Conservation (phyloP, 768 basidiomycete genomes). For the Hemileccinum impolitum region DNA sequence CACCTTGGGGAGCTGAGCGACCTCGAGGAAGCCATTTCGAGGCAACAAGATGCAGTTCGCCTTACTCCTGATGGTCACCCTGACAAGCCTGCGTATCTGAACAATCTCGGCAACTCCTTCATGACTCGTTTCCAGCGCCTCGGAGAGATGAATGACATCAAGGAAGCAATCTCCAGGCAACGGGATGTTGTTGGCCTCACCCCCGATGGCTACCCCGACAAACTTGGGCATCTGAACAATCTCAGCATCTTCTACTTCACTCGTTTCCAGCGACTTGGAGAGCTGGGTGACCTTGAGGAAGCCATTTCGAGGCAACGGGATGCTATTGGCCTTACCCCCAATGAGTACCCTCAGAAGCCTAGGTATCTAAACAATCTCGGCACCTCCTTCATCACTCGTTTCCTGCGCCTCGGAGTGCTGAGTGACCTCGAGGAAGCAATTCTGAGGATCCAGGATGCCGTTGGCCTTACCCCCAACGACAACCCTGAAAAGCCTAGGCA, state of each 20-base stretch:
- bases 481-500: too few relatives aligned
- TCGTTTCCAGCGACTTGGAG: too few relatives aligned
- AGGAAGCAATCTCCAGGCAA: not conserved
- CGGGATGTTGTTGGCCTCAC: not conserved
- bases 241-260: too few relatives aligned
- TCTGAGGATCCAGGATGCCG: not conserved
- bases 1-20: not conserved
- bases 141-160: not conserved
- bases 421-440: not conserved
- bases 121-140: not conserved
- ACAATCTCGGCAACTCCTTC: too few relatives aligned
- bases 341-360: not conserved
- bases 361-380: too few relatives aligned
- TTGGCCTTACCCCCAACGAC: too few relatives aligned
- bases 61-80: not conserved
- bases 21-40: not conserved
- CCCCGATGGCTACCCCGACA: too few relatives aligned
- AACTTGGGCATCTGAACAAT: too few relatives aligned
- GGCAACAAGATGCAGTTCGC: not conserved
- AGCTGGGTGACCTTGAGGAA: too few relatives aligned
- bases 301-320: too few relatives aligned
- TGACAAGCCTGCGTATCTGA: not conserved
- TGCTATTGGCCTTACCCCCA: not conserved
- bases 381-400: too few relatives aligned
- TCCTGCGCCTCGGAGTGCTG: not conserved